phyloP scores from a whole-genome alignment of 2,329 filamentous ascomycete species.

The Teratosphaeria zuluensis region DNA sequence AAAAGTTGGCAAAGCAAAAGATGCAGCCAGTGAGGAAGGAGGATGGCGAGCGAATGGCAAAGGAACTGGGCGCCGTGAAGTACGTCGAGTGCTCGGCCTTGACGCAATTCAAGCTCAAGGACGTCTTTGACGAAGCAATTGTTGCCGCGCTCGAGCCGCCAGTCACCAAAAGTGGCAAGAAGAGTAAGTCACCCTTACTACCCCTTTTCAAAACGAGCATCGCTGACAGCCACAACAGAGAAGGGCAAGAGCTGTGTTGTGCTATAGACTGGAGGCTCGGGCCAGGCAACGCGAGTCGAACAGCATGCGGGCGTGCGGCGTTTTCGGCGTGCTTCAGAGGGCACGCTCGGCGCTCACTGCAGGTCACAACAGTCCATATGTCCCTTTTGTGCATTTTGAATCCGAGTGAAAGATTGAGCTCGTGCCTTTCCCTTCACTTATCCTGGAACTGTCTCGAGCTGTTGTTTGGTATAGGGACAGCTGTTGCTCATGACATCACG shows the following conservation, averaged over 20 bases:
- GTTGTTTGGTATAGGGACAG: not conserved
- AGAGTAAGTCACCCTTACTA: constrained; percentile 8
- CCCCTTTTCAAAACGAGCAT: not conserved
- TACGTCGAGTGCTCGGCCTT: constrained; percentile 98
- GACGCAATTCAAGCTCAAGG: constrained; percentile 97
- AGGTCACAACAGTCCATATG: not conserved
- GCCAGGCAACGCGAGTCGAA: not conserved
- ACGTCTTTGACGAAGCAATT: constrained; percentile 98
- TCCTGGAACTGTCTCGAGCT: not conserved
- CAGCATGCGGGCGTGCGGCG: constrained; percentile 1
- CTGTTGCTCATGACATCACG: not conserved
- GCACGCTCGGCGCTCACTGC: not conserved
- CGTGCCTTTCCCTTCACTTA: not conserved
- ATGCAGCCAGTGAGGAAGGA: constrained; percentile 88
- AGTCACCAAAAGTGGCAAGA: constrained; percentile 58
- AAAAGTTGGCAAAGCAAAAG: constrained; percentile 92
- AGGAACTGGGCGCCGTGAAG: constrained; percentile 93
- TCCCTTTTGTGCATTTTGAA: not conserved
- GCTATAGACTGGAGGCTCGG: constrained; percentile 12
- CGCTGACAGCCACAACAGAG: constrained; percentile 10
- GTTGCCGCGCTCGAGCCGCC: constrained; percentile 89
- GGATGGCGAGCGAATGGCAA: constrained; percentile 92
- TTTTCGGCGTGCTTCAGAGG: constrained; percentile 1
- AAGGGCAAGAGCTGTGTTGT: constrained; percentile 26
- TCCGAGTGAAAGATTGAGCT: not conserved